Evolutionary conservation across 2,329 filamentous ascomycete genomes (phyloP).

Genomic region (Blastomyces percursus): DNA sequence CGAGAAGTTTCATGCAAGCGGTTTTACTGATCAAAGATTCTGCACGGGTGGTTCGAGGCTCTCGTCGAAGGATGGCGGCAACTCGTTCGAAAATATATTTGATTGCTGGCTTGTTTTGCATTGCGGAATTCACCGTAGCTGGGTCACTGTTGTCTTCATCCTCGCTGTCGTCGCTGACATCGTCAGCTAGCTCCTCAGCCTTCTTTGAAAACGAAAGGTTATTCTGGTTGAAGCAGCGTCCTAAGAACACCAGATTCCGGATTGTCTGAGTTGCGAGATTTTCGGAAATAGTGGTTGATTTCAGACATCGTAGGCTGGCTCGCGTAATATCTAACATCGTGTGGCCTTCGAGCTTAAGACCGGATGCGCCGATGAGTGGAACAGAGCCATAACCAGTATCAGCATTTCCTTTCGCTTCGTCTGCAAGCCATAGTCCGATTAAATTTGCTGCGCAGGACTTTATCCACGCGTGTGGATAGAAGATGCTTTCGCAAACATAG

Average conservation of each 20-base stretch:
- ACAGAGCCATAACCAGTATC: conserved; percentile 43
- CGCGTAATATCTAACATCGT: conserved; percentile 52
- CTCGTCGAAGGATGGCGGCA: conserved; percentile 66
- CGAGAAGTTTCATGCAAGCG: conserved; percentile 62
- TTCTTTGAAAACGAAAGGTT: conserved; percentile 36
- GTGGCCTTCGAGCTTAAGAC: conserved; percentile 54
- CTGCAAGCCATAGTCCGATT: conserved; percentile 64
- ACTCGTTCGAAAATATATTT: conserved; percentile 70
- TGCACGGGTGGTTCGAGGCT: conserved; percentile 52
- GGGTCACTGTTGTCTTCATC: conserved; percentile 39
- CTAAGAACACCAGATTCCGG: conserved; percentile 74
- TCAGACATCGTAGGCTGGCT: conserved; percentile 49
- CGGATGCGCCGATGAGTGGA: conserved; percentile 58
- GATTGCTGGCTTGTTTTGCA: conserved; percentile 44
- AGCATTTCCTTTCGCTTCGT: conserved; percentile 58
- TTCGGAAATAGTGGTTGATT: conserved; percentile 55
- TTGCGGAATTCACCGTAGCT: conserved; percentile 32
- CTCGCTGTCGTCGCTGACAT: conserved; percentile 29
- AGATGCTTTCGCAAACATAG: conserved; percentile 55
- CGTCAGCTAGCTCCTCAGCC: conserved; percentile 30
- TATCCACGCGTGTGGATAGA: conserved; percentile 60
- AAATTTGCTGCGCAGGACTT: conserved; percentile 67
- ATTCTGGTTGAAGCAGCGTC: conserved; percentile 52
- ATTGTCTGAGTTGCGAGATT: conserved; percentile 66
- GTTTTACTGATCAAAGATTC: conserved; percentile 61